Percentiles rank a stretch among this genome's conserved stretches.
Evolutionary conservation across 371 early-diverging fungal species (phyloP).

Genomic region (Mortierella sp.): DNA sequence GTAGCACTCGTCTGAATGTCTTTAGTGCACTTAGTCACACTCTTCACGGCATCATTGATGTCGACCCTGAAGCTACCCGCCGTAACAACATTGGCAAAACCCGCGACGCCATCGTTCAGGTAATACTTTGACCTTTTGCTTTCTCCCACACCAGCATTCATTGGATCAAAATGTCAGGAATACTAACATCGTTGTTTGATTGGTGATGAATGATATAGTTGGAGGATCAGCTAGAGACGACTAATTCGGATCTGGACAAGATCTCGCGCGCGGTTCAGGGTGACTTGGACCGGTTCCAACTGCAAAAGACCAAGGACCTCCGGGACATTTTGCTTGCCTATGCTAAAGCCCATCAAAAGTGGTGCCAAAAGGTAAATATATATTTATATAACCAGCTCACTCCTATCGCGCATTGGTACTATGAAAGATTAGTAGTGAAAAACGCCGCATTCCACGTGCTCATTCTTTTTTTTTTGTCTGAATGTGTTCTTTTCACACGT

Average conservation of each 20-base stretch:
- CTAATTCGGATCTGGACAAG: conserved; percentile 78
- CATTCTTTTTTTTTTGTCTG: neutral
- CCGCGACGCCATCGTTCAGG: conserved; percentile 84
- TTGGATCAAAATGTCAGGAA: neutral
- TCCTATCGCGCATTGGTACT: too few species aligned
- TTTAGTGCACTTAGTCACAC: conserved; percentile 81
- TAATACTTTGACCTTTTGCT: conserved; percentile 24
- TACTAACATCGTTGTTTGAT: neutral
- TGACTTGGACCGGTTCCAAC: conserved; percentile 94
- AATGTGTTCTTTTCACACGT: neutral
- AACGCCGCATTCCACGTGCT: neutral
- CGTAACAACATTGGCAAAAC: conserved; percentile 92
- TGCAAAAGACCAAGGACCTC: conserved; percentile 90
- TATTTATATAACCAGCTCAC: too few species aligned
- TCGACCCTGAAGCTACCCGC: conserved; percentile 93
- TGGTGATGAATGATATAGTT: conserved; percentile 59
- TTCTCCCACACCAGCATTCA: neutral
- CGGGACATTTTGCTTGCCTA: conserved; percentile 84
- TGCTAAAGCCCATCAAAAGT: conserved; percentile 87
- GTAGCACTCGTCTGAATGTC: conserved; percentile 66
- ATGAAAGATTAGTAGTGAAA: too few species aligned
- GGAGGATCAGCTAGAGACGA: conserved; percentile 82
- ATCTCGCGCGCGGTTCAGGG: conserved; percentile 86
- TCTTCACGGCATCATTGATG: conserved; percentile 92
- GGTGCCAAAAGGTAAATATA: conserved; percentile 78